Percentiles rank a stretch among this genome's conserved stretches.
These are phyloP conservation scores for Ceratorhiza oryzae-sativae DNA, from an alignment of 1,284 basidiomycete species.

Conservation along the genomic window DNA sequence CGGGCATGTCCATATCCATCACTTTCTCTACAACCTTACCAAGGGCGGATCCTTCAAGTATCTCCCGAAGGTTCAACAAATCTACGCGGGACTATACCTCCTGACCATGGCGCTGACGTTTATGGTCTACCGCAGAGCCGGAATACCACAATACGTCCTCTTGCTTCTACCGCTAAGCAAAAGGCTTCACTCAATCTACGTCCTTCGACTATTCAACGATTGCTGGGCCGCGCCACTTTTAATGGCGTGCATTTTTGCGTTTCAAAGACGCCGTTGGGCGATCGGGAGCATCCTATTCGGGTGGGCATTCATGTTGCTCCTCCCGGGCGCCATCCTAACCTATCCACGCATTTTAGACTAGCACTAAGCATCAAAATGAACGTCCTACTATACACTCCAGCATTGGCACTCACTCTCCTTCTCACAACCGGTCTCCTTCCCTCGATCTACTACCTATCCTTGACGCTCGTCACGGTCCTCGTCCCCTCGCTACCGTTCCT, in stretches of 20 bases:
- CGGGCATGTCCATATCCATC: conserved; percentile 87
- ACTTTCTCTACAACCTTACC: conserved; percentile 72
- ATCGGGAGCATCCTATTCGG: conserved; percentile 74
- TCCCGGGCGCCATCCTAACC: not conserved
- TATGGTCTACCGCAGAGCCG: conserved; percentile 70
- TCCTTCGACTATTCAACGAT: conserved; percentile 94
- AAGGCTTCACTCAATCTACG: conserved; percentile 91
- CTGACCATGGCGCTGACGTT: conserved; percentile 68
- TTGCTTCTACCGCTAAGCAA: conserved; percentile 87
- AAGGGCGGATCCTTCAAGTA: conserved; percentile 55
- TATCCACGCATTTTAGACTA: conserved; percentile 17
- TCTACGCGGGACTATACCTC: conserved; percentile 80
- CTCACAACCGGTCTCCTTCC: conserved; percentile 70
- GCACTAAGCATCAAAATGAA: conserved; percentile 98
- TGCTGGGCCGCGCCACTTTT: conserved; percentile 75
- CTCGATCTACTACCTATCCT: conserved; percentile 62
- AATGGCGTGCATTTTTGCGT: conserved; percentile 67
- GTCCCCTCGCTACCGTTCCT: conserved; percentile 77
- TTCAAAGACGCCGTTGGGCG: conserved; percentile 65
- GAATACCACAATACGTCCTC: conserved; percentile 80
- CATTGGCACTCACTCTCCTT: conserved; percentile 80
- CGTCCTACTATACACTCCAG: conserved; percentile 90
- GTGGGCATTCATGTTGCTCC: conserved; percentile 56
- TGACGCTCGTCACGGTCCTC: conserved; percentile 65
- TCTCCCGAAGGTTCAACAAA: conserved; percentile 60